phyloP scores from a whole-genome alignment of 1,139 yeast genomes.

The Taphrina communis region DNA sequence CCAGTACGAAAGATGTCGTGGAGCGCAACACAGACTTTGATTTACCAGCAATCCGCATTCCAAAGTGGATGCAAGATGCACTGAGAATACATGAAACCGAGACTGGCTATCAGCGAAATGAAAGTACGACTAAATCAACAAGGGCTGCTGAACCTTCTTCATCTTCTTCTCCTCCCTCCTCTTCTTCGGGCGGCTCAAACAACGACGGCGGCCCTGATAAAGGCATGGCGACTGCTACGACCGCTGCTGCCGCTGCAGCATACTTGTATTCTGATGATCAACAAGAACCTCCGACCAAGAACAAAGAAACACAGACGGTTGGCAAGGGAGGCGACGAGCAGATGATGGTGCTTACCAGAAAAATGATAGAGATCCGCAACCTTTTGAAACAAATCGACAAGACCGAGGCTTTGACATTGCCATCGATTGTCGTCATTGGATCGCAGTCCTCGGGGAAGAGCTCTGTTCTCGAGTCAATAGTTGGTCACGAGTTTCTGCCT shows the following conservation, averaged over 20 bases:
- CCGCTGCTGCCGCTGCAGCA: constrained; percentile 52
- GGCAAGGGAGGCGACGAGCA: constrained; percentile 52
- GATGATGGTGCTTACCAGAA: constrained; percentile 43
- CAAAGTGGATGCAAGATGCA: constrained; percentile 33
- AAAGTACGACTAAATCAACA: background rate
- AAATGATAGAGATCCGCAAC: constrained; percentile 90
- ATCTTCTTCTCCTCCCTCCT: background rate
- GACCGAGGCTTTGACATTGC: constrained; percentile 67
- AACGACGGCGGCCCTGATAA: constrained; percentile 50
- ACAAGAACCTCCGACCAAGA: constrained; percentile 44
- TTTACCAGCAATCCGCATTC: constrained; percentile 20
- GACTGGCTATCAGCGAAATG: constrained; percentile 7
- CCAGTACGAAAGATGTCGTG: constrained; percentile 49
- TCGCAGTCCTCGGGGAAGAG: constrained; percentile 98
- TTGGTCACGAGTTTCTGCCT: constrained; percentile 92
- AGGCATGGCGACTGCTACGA: constrained; percentile 53
- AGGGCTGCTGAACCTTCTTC: too few relatives aligned
- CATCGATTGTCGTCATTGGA: constrained; percentile 95
- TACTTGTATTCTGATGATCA: constrained; percentile 49
- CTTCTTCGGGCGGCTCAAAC: constrained; percentile 13
- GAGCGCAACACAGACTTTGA: constrained; percentile 49
- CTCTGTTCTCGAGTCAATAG: constrained; percentile 89
- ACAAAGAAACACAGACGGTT: constrained; percentile 47
- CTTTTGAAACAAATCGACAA: constrained; percentile 78
- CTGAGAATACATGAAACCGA: constrained; percentile 19